Evolutionary conservation across 2,329 filamentous ascomycete genomes (phyloP), one percentile per base, ranked within the genome.

Genomic region (Tolypocladium capitatum): DNA sequence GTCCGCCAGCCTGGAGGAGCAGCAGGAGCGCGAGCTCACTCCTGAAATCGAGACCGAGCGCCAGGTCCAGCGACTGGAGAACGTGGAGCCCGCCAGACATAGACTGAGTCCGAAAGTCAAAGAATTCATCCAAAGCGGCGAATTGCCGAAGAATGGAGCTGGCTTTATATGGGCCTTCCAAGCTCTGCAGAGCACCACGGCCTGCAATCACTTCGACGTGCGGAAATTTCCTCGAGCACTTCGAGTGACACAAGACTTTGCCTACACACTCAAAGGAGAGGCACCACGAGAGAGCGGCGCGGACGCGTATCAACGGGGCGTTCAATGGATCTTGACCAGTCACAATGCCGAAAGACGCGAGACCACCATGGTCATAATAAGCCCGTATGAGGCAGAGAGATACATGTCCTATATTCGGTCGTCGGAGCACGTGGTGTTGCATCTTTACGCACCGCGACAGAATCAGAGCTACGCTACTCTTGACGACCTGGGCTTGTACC

Each of bases 61-160:
- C 0, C 83, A 86, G 51, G 64, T 87, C 0, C 68, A 76, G 32
- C 77, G 86, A 55, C 64, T 71, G 1, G 63, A 83, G 43, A 20
- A 53, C 74, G 1, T 65, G 83, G 52, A 66, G 65, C 2, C 74
- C 76, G 0, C 50, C 47, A 11, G 7, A 0, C 48, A 47, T 10
- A 13, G 35, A 11, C 2, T 2, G 32, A 52, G 0, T 67, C 78
- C 0, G 57, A 52, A 0, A 1, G 8, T 0, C 74, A 81, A 38
- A 3, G 0, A 0, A 10, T 80, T 0, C 69, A 79, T 47, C 13
- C 48, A 0, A 61, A 73, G 5, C 1, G 49, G 49, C n/a, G 24
- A 21, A 6, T 2, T 16, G 9, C 30, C 0, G 48, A 48, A 0
- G 2, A 35, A 28, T 2, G 41, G 47, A 1, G 18, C 14, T 1